These are phyloP conservation scores for Hypseocharis bilobata DNA, from an alignment of 441 rosid species.

Conservation along the genomic window DNA sequence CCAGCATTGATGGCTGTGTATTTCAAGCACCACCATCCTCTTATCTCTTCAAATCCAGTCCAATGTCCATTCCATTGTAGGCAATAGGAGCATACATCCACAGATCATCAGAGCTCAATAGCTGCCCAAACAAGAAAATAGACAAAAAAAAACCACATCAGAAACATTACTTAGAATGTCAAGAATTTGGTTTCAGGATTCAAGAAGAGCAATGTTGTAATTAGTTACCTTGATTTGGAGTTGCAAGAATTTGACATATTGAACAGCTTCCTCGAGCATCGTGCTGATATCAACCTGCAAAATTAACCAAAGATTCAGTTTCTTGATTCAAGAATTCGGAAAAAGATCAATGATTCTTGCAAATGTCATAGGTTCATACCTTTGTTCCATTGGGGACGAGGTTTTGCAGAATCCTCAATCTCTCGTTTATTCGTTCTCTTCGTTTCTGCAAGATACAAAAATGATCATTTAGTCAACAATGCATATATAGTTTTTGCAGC, in stretches of 20 bases:
- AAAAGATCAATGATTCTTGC: neutral
- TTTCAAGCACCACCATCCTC: slow-evolving; percentile 3
- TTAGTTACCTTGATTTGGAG: slow-evolving; percentile 63
- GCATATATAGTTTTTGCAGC: slow-evolving; percentile 3
- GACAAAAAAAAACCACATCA: slow-evolving; percentile 3
- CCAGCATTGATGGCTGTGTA: neutral
- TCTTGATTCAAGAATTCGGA: neutral
- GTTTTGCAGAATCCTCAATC: slow-evolving; percentile 50
- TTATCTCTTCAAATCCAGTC: slow-evolving; percentile 38
- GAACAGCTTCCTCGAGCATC: slow-evolving; percentile 74
- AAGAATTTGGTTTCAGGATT: neutral
- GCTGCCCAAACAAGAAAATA: slow-evolving; percentile 27
- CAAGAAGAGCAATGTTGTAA: neutral
- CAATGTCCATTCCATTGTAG: slow-evolving; percentile 64
- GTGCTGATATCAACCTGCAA: slow-evolving; percentile 71
- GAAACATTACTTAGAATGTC: neutral
- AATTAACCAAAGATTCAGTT: neutral
- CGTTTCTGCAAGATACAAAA: slow-evolving; percentile 45
- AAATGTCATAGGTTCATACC: slow-evolving; percentile 24
- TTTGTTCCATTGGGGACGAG: slow-evolving; percentile 79
- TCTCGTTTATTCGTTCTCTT: slow-evolving; percentile 67
- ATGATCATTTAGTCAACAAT: slow-evolving; percentile 4
- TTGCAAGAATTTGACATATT: slow-evolving; percentile 62
- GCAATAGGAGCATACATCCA: slow-evolving; percentile 82
- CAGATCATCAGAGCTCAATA: slow-evolving; percentile 60